Conservation (phyloP, 2,329 filamentous ascomycete species). For the Didymella lethalis region DNA sequence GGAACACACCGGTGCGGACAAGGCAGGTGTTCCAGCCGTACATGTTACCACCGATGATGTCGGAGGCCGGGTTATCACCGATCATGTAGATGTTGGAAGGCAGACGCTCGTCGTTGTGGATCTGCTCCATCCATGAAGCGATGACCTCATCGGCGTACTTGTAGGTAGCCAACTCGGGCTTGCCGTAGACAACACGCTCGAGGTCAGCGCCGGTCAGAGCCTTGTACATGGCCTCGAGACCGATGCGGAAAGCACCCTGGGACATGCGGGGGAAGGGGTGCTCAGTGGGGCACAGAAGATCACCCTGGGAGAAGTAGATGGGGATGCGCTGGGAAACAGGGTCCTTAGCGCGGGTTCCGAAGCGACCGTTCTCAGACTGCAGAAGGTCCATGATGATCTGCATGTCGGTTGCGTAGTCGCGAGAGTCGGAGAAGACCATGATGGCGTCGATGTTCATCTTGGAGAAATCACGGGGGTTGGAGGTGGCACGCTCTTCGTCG, state of each 20-base stretch:
- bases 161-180: conserved; percentile 78
- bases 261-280: conserved; percentile 73
- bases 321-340: conserved; percentile 72
- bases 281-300: conserved; percentile 66
- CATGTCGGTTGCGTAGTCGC: conserved; percentile 77
- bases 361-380: conserved; percentile 70
- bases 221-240: conserved; percentile 77
- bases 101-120: conserved; percentile 75
- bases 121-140: conserved; percentile 75
- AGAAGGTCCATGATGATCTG: conserved; percentile 79
- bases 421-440: conserved; percentile 76
- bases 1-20: conserved; percentile 79
- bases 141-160: conserved; percentile 80
- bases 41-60: conserved; percentile 80
- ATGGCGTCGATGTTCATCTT: conserved; percentile 77
- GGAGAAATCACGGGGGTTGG: conserved; percentile 74
- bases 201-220: conserved; percentile 73
- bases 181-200: conserved; percentile 79
- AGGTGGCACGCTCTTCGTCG: conserved; percentile 70
- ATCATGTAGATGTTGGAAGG: conserved; percentile 79
- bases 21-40: conserved; percentile 84
- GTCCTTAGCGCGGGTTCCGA: conserved; percentile 71
- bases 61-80: conserved; percentile 76
- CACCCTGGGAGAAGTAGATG: conserved; percentile 76
- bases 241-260: conserved; percentile 78